Base-by-base conservation (phyloP, 225 moss, liverwort and hornwort genomes). In the Polytrichum formosum region DNA sequence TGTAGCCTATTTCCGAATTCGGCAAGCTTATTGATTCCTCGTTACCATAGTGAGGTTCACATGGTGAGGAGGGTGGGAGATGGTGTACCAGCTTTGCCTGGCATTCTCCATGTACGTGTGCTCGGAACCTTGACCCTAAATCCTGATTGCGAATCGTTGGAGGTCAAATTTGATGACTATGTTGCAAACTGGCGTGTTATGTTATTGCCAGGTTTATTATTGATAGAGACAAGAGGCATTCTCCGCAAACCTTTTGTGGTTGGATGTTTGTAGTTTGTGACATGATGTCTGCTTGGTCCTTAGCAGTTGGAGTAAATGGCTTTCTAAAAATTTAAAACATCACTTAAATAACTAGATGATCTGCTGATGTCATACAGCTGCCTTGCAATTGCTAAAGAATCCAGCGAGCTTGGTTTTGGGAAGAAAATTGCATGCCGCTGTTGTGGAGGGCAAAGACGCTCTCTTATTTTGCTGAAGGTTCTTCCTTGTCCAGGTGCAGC, bases 401-500 rank as follows among this genome's bases (percentile, higher is more conserved):
- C 9, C 46, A 46, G 16, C 46, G 13, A 46, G 46, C 46, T 46
- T 46, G 13, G 10, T 46, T 46, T 46, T 46, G 46, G 13, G 46
- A 46, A 46, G 46, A 46, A 46, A 46, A 46, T 46, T 46, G 46
- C 7, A 46, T 46, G 46, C 46, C 16, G 46, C 46, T 46, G 3
- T 13, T 46, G 4, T 37, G 37, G 37, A 37, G 37, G 21, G 67
- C 53, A 53, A n/a, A 54, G 67, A 46, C 10, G 53, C 28, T 29
- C 20, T 65, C 2, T 20, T 53, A 9, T 21, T 37, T 67, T 19
- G 23, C n/a, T 66, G 67, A 70, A 73, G 21, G 55, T 62, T 74
- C 70, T 53, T 72, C 61, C 17, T 7, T 64, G 61, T 55, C 72
- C 90, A 97, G 96, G 80, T 91, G 75, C 91, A 92, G 80, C 94